phyloP scores from a whole-genome alignment of 202 grass and related monocot genomes.

The Dendrocalamus latiflorus region DNA sequence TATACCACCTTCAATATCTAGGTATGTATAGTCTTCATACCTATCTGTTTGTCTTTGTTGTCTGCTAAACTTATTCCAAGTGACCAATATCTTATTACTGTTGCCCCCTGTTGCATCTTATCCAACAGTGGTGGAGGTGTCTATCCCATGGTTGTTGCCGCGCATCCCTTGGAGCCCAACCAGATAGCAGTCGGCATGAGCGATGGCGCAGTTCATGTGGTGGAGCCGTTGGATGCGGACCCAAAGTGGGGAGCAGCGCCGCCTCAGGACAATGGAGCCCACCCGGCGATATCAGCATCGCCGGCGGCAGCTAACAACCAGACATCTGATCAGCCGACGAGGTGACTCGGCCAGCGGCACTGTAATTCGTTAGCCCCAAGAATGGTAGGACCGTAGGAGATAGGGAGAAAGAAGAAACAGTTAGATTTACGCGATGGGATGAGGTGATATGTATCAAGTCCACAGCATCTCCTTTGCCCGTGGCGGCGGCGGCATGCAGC shows the following conservation, averaged over 20 bases:
- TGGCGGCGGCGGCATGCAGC: background rate
- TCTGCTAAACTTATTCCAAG: background rate
- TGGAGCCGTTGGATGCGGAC: conserved; percentile 77
- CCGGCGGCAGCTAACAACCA: conserved; percentile 53
- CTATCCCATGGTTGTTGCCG: conserved; percentile 76
- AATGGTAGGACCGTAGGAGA: conserved; percentile 52
- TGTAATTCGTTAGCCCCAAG: conserved; percentile 28
- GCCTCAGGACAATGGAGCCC: conserved; percentile 76
- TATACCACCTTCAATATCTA: conserved; percentile 66
- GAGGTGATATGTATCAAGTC: conserved; percentile 37
- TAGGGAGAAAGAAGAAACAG: conserved; percentile 55
- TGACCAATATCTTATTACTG: background rate
- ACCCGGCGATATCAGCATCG: conserved; percentile 46
- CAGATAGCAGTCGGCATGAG: conserved; percentile 96
- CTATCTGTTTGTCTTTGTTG: background rate
- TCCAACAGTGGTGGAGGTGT: conserved; percentile 48
- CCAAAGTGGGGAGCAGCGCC: conserved; percentile 71
- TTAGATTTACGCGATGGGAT: conserved; percentile 32
- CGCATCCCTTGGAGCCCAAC: conserved; percentile 87
- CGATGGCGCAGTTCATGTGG: conserved; percentile 79
- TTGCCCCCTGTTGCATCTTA: conserved; percentile 1
- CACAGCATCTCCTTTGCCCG: conserved; percentile 13
- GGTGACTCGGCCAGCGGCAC: conserved; percentile 48
- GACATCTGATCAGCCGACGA: conserved; percentile 58
- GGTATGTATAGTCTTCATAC: conserved; percentile 36